Evolutionary conservation across 495 filamentous ascomycete genomes (phyloP).

Genomic region (Lepidopterella palustris): DNA sequence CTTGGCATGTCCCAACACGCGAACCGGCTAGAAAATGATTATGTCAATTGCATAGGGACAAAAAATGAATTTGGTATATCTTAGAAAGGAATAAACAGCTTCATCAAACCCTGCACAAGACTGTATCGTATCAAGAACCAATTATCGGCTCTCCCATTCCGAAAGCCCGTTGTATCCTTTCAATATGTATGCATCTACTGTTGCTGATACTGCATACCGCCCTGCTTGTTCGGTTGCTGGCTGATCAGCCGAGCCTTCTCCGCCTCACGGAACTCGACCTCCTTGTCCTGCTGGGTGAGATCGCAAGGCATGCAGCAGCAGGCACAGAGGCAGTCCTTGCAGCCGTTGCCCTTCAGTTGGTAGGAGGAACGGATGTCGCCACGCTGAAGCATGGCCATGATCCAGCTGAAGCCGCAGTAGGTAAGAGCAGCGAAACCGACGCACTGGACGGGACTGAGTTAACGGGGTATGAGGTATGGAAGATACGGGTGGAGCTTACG

Average conservation of each 20-base stretch:
- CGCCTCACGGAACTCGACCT: constrained; percentile 30
- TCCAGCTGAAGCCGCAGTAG: constrained; percentile 37
- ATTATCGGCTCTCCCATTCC: too few relatives aligned
- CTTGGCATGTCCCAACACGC: too few relatives aligned
- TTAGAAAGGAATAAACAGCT: too few relatives aligned
- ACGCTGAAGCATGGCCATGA: constrained; percentile 49
- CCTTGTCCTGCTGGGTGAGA: constrained; percentile 51
- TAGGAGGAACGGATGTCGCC: constrained; percentile 47
- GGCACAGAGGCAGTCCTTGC: constrained; percentile 45
- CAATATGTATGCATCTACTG: too few relatives aligned
- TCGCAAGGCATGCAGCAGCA: constrained; percentile 51
- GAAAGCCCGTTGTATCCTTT: too few relatives aligned
- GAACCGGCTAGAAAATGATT: too few relatives aligned
- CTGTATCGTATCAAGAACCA: too few relatives aligned
- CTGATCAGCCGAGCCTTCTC: constrained; percentile 1
- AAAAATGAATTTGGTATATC: too few relatives aligned
- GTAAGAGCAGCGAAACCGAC: constrained; percentile 20
- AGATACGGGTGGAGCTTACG: constrained; percentile 33
- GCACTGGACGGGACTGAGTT: constrained; percentile 19
- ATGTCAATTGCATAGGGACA: too few relatives aligned
- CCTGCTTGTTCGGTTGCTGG: constrained; percentile 12
- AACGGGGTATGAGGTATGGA: neutral
- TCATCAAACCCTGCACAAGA: too few relatives aligned
- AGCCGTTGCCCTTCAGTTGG: constrained; percentile 48
- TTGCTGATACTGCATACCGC: constrained; percentile 8